Evolutionary conservation across 2,329 filamentous ascomycete genomes (phyloP).

Genomic region (Penicillium brevicompactum): DNA sequence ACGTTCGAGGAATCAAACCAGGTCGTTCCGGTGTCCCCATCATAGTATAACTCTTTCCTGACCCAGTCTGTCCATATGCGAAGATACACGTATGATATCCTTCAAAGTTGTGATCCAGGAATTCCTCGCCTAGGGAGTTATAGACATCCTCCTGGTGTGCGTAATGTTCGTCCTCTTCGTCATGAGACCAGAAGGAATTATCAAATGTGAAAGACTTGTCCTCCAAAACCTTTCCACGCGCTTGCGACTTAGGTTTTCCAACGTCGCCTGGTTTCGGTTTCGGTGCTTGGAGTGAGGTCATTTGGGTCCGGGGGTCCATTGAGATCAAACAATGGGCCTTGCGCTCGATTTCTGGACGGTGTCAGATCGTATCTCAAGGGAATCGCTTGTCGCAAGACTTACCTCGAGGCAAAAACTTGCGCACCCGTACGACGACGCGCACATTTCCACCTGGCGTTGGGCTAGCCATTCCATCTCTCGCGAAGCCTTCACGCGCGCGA

Average conservation of each 20-base stretch:
- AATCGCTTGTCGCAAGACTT: slow-evolving; percentile 21
- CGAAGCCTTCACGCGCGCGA: slow-evolving; percentile 69
- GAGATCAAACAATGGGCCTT: slow-evolving; percentile 81
- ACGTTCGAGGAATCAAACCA: slow-evolving; percentile 91
- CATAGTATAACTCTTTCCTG: slow-evolving; percentile 97
- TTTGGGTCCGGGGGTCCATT: slow-evolving; percentile 87
- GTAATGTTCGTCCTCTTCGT: slow-evolving; percentile 78
- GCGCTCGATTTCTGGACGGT: slow-evolving; percentile 71
- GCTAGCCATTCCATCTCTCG: slow-evolving; percentile 47
- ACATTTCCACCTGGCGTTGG: slow-evolving; percentile 73
- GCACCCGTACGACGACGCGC: slow-evolving; percentile 77
- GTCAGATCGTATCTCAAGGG: neutral
- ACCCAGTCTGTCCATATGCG: slow-evolving; percentile 96
- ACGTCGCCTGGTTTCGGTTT: slow-evolving; percentile 53
- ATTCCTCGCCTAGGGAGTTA: slow-evolving; percentile 90
- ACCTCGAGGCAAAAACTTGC: slow-evolving; percentile 80
- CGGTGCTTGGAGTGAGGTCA: slow-evolving; percentile 77
- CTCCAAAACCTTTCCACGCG: slow-evolving; percentile 71
- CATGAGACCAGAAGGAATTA: slow-evolving; percentile 97
- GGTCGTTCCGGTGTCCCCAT: slow-evolving; percentile 88
- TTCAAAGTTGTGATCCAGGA: slow-evolving; percentile 98
- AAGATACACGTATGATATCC: slow-evolving; percentile 99
- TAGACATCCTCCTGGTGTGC: slow-evolving; percentile 93
- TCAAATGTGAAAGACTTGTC: slow-evolving; percentile 95
- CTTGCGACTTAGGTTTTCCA: slow-evolving; percentile 62